phyloP scores from a whole-genome alignment of 169 alveolate genomes.

The Eimeria necatrix region DNA sequence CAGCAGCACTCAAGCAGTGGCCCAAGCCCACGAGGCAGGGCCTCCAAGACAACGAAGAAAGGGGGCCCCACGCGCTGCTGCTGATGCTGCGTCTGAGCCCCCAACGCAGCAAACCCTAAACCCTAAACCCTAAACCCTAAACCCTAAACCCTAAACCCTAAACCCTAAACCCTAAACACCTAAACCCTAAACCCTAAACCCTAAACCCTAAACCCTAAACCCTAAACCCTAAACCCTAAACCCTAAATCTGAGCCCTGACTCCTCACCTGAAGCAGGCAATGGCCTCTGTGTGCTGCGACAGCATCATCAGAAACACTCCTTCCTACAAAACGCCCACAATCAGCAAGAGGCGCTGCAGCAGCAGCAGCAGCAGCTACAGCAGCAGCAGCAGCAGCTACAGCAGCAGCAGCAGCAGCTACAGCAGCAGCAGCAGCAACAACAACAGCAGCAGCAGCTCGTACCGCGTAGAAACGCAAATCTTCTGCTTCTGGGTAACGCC shows the following conservation, averaged over 20 bases:
- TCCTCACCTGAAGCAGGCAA: constrained; percentile 14
- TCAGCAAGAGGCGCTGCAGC: neutral
- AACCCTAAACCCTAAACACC: neutral
- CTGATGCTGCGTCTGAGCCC: no score
- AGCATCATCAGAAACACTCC: neutral
- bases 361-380: constrained; percentile 1
- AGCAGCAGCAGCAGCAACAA: neutral
- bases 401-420: no score
- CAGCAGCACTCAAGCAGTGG: constrained; percentile 10
- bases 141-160: neutral
- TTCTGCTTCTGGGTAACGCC: neutral
- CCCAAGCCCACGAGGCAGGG: neutral
- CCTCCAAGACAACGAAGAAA: neutral
- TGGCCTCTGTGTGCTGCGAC: constrained; percentile 24
- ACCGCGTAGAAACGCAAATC: neutral
- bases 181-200: neutral
- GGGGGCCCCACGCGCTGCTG: no score
- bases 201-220: no score
- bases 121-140: no score
- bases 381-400: no score
- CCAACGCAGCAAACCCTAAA: no score
- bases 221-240: no score
- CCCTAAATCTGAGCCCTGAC: no score
- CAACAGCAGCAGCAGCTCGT: neutral
- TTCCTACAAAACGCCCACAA: neutral